Conservation (phyloP, 345 rosid species). For the Gossypium ekmanianum region DNA sequence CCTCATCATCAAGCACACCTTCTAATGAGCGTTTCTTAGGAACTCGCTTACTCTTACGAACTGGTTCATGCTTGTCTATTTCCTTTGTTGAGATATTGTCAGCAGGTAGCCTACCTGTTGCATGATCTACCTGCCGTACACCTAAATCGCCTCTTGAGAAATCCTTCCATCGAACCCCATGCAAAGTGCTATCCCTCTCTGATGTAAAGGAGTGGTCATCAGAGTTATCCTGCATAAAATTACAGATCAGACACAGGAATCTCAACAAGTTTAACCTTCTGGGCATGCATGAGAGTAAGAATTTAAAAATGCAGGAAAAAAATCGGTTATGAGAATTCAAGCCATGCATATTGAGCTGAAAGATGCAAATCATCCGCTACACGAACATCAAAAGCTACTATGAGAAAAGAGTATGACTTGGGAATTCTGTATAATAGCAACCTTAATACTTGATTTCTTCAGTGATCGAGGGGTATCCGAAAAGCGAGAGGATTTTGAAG, state of each 20-base stretch:
- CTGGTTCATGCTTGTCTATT: constrained; percentile 31
- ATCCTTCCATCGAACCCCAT: constrained; percentile 44
- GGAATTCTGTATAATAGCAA: neutral
- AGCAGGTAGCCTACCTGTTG: constrained; percentile 23
- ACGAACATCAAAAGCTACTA: neutral
- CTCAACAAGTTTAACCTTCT: neutral
- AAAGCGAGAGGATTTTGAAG: constrained; percentile 21
- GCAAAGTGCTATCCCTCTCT: constrained; percentile 33
- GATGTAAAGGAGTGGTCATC: constrained; percentile 30
- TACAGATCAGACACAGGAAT: constrained; percentile 18
- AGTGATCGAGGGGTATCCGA: constrained; percentile 24
- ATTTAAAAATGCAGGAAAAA: neutral
- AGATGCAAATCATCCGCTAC: neutral
- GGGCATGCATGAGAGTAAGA: neutral
- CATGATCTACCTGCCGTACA: constrained; percentile 22
- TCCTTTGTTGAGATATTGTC: constrained; percentile 28
- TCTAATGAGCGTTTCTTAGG: constrained; percentile 41
- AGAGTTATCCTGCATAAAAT: constrained; percentile 33
- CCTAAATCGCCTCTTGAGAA: constrained; percentile 30
- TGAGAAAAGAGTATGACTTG: neutral
- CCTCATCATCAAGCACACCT: constrained; percentile 36
- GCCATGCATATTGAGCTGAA: neutral
- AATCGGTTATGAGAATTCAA: neutral
- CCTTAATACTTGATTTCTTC: constrained; percentile 18
- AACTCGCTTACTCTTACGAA: constrained; percentile 49